Base-by-base conservation (phyloP, 129 eudicot genomes). In the Artemisia argyi region DNA sequence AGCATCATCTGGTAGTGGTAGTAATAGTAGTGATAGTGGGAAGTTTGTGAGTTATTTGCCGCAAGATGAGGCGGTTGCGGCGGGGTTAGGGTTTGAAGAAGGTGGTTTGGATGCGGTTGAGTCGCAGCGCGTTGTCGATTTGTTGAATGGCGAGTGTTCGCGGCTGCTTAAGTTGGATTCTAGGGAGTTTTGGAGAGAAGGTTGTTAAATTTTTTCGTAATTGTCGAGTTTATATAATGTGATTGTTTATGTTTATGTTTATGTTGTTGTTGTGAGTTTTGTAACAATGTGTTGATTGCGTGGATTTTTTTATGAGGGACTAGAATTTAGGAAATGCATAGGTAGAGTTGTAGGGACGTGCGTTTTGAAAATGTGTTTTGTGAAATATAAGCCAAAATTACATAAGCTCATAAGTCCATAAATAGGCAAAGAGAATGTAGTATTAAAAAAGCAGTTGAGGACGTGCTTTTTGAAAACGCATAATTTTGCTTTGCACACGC, bases 61-160 rank as follows among this genome's bases (percentile, higher is more conserved):
- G 1, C 99, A 94, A 68, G 99, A 94, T 58, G 99, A 95, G 75
- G 99, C 99, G 5, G 96, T 95, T 71, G 99, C 99, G 8, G 75
- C 90, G 0, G 99, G 99, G 52, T 78, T 88, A 4, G 91, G 97
- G 4, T 86, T 87, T 42, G 89, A 88, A 67, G 96, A 90, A 28
- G 99, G 99, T 3, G 99, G 84, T 44, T 71, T 95, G 86, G 97
- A 95, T 83, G 87, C 99, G 5, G 76, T 84, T 35, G 97, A 90
- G 75, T 90, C 99, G 61, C 99, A 95, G 53, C 65, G 81, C 3
- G 91, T 86, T n/a, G 99, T 88, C 32, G 99, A 95, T 73, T 81
- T 86, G 68, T 75, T 95, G 72, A 95, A 95, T 61, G 69, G 82
- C 48, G 90, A 95, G 75, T 82, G 90, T 76, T 85, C 97, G 30